A percentile compares a stretch with the other conserved stretches of the same genome.
These are phyloP conservation scores for Pythium coloratum DNA, from an alignment of 352 stramenopile species.

Conservation along the genomic window DNA sequence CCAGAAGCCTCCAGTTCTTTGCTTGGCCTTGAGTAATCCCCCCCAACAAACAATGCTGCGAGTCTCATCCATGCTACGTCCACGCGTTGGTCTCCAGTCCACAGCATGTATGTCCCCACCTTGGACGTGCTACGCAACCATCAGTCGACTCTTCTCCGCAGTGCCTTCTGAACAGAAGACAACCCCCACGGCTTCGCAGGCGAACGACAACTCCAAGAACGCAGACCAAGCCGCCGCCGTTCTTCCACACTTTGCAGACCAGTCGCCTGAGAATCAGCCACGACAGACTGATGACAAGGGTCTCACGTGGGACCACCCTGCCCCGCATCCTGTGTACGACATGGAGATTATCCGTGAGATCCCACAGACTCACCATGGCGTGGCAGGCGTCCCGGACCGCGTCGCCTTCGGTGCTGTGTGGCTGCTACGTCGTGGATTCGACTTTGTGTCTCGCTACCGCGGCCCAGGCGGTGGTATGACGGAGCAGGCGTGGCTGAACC, in stretches of 20 bases:
- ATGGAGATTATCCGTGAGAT: constrained; percentile 35
- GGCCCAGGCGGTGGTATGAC: constrained; percentile 54
- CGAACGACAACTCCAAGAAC: neutral
- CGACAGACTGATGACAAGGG: neutral
- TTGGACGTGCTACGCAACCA: neutral
- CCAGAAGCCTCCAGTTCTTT: neutral
- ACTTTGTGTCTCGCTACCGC: constrained; percentile 50
- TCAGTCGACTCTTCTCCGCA: neutral
- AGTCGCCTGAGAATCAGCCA: too few species aligned
- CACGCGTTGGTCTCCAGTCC: neutral
- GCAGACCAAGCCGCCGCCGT: neutral
- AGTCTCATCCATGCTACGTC: neutral
- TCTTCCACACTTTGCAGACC: neutral
- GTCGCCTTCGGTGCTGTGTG: constrained; percentile 42
- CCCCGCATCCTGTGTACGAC: constrained; percentile 47
- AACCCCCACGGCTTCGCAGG: neutral
- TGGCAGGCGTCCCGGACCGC: constrained; percentile 39
- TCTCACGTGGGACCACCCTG: constrained; percentile 39
- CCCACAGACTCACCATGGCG: constrained; percentile 37
- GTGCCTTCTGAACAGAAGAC: neutral
- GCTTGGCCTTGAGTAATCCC: neutral
- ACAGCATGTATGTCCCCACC: too few species aligned
- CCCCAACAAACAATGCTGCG: neutral
- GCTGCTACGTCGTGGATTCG: constrained; percentile 44
- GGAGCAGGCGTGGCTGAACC: constrained; percentile 60